Base-by-base conservation (phyloP, 306 rosid species). In the Lathyrus sativus region DNA sequence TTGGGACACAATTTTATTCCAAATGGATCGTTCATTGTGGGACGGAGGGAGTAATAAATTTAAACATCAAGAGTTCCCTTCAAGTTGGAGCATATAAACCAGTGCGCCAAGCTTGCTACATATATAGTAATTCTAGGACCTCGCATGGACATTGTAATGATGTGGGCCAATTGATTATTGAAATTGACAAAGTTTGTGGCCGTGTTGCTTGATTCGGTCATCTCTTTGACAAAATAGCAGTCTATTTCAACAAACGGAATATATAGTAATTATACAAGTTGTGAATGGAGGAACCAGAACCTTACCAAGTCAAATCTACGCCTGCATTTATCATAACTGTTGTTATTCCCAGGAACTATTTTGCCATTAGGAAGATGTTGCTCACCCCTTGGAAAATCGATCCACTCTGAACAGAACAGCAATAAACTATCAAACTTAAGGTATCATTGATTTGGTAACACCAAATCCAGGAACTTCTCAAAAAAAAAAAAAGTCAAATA, bases 271-370 rank as follows among this genome's bases (percentile, higher is more conserved):
- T 6, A 43, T 6, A 17, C 18, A 67, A 44, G 57, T 14, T 33
- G 11, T 15, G 54, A 66, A 71, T 28, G 28, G 68, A 28, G 55
- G 14, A 71, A 54, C 29, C 17, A 76, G 60, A 56, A 76, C 62
- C 89, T 87, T 79, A 91, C 99, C 78, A 95, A 84, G 87, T 90
- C 91, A 85, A 95, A 95, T 82, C 98, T 85, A 38, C 98, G 98
- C 73, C 98, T 85, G 73, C 98, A 90, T 85, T 88, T 93, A 81
- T 93, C 98, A 70, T 10, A 93, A 78, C 96, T 93, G 76, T 31
- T 6, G 41, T 79, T 76, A 78, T 93, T 93, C 72, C 98, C 98
- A 28, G 76, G 87, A 78, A 90, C 0, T 60, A 85, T 19, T 75
- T 5, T 3, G 14, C 98, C 98, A 55, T 14, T 45, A 65, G 93